Conservation (phyloP, 768 basidiomycete species). For the Butyriboletus loyo region DNA sequence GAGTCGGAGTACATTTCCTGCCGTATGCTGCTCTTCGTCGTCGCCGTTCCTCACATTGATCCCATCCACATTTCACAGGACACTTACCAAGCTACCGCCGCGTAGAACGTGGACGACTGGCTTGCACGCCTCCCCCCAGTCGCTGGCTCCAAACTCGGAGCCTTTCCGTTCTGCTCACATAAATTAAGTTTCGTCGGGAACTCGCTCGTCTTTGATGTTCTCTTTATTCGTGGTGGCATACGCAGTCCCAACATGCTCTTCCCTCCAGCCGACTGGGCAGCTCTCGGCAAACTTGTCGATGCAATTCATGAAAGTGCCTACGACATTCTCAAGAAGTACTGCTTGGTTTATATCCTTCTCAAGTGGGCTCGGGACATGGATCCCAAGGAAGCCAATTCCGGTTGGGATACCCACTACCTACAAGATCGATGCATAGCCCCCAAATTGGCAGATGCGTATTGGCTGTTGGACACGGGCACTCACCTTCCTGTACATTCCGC, state of each 20-base stretch:
- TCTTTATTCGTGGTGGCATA: slow-evolving; percentile 64
- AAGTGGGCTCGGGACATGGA: slow-evolving; percentile 78
- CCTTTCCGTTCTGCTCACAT: slow-evolving; percentile 60
- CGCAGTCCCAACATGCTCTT: slow-evolving; percentile 58
- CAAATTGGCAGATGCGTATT: slow-evolving; percentile 88
- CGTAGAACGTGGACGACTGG: slow-evolving; percentile 24
- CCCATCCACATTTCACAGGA: slow-evolving; percentile 11
- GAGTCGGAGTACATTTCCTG: slow-evolving; percentile 14
- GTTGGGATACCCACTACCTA: slow-evolving; percentile 39
- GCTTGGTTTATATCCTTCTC: slow-evolving; percentile 75
- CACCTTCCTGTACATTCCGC: slow-evolving; percentile 53
- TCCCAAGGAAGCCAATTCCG: slow-evolving; percentile 39
- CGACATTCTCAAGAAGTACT: slow-evolving; percentile 77
- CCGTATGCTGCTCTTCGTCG: slow-evolving; percentile 19
- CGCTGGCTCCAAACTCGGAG: slow-evolving; percentile 22
- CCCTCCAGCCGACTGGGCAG: slow-evolving; percentile 57
- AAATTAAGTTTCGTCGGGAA: slow-evolving; percentile 60
- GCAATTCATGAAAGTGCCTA: slow-evolving; percentile 62
- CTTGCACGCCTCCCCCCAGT: slow-evolving; percentile 46
- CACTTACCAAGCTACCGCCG: not conserved
- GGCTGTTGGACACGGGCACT: slow-evolving; percentile 72
- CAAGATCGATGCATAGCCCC: slow-evolving; percentile 62
- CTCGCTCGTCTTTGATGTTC: slow-evolving; percentile 68
- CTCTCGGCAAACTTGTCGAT: slow-evolving; percentile 55
- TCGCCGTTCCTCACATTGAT: not conserved